Conservation (phyloP, 352 stramenopile genomes). For the Blastocystis sp. region DNA sequence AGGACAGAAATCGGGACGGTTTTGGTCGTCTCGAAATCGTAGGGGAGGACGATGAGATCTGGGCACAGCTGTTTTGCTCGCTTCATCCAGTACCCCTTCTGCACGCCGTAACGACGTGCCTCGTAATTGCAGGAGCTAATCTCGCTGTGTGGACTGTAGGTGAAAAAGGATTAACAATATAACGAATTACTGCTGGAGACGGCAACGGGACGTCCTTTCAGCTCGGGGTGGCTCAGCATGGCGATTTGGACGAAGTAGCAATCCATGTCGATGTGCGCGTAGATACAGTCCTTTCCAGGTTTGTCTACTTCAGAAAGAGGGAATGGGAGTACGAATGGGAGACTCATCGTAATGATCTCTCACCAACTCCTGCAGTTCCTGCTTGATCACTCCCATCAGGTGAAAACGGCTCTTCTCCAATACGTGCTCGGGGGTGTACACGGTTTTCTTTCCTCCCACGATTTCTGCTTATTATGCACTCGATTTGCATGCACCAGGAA, state of each 20-base stretch:
- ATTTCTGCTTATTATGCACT: constrained; percentile 11
- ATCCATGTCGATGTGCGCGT: constrained; percentile 65
- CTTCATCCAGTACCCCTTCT: constrained; percentile 49
- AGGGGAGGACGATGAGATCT: constrained; percentile 40
- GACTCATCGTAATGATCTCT: neutral
- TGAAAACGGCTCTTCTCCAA: constrained; percentile 60
- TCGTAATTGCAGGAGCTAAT: constrained; percentile 63
- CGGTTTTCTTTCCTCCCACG: neutral
- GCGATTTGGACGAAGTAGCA: constrained; percentile 66
- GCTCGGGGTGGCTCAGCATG: constrained; percentile 8
- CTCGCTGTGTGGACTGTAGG: constrained; percentile 33
- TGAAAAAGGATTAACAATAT: neutral
- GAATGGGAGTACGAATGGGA: neutral
- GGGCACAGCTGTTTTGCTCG: constrained; percentile 55
- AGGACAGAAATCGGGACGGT: neutral
- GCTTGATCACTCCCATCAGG: constrained; percentile 61
- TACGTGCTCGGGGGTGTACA: constrained; percentile 32
- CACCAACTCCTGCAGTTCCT: constrained; percentile 23
- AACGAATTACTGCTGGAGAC: constrained; percentile 29
- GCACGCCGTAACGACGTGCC: neutral
- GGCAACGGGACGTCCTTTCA: neutral
- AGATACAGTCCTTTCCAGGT: constrained; percentile 46
- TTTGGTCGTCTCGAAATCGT: constrained; percentile 30
- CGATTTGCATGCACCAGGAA: neutral
- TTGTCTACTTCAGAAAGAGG: constrained; percentile 9